phyloP scores from a whole-genome alignment of 2,329 filamentous ascomycete genomes.

The Sordariomycetes sp. region DNA sequence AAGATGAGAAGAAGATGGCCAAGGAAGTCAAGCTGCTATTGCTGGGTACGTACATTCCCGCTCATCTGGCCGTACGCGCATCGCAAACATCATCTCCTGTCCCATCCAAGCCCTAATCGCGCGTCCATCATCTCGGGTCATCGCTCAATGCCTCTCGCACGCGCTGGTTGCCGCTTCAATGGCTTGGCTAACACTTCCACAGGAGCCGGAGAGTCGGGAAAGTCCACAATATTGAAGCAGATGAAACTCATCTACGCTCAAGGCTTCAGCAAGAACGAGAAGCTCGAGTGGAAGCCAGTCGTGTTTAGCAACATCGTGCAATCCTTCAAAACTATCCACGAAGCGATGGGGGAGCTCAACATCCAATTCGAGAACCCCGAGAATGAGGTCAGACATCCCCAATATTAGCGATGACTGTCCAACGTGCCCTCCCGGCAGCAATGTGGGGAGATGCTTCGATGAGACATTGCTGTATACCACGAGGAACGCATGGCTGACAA shows the following conservation, averaged over 20 bases:
- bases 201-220: constrained; percentile 87
- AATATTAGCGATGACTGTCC: no score
- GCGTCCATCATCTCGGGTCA: no score
- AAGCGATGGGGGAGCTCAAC: constrained; percentile 80
- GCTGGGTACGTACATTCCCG: constrained; percentile 54
- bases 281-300: constrained; percentile 88
- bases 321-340: constrained; percentile 81
- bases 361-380: constrained; percentile 70
- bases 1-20: constrained; percentile 78
- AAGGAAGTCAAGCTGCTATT: constrained; percentile 91
- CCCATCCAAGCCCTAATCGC: no score
- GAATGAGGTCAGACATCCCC: constrained; percentile 57
- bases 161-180: no score
- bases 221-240: constrained; percentile 96
- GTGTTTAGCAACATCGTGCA: constrained; percentile 94
- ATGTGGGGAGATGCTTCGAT: constrained; percentile 2
- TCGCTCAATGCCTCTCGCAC: no score
- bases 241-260: constrained; percentile 97
- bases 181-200: constrained; percentile 5
- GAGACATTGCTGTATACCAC: constrained; percentile 10
- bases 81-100: neutral
- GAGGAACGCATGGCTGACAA: constrained; percentile 27
- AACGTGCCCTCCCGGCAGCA: no score
- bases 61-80: neutral
- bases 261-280: constrained; percentile 83